Base-by-base conservation (phyloP, 164 flowering plant species). In the Vitis rupestris region DNA sequence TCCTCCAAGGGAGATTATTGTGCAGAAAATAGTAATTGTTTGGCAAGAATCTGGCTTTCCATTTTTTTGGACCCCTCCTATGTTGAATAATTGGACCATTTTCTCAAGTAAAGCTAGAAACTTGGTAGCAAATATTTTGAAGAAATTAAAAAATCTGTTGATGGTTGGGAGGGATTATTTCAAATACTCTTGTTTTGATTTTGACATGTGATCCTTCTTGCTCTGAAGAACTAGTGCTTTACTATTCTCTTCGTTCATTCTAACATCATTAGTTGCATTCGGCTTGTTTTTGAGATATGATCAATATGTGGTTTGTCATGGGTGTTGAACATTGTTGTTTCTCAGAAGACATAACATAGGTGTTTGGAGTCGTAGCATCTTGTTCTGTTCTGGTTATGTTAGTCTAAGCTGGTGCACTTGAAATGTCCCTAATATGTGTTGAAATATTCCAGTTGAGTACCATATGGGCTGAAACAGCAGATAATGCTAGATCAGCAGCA, bases 381-480 rank as follows among this genome's bases (percentile, higher is more conserved):
- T 50, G 17, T 65, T 50, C 50, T 53, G 17, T 56, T 56, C 53
- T 48, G 4, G 29, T 56, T 57, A 3, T 44, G 3, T 57, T 23
- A 37, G 13, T 29, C 59, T 54, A 16, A 59, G 59, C 56, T 54
- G 27, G 61, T 19, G 16, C 27, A 23, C 37, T 72, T 48, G 47
- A 37, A 23, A 23, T 23, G 27, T 23, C 7, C 7, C 44, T 37
- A 37, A 37, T 37, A 3, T 37, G 44, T 51, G 23, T 27, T 70
- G 30, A 50, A 59, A 51, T 64, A 14, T 80, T 79, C 50, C 85
- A 94, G 99, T 73, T 94, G 80, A 91, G 99, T 81, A 92, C 99
- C 8, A 94, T 92, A 73, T 94, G 96, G 98, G 95, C 99, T 52
- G 93, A 90, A 77, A 86, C 95, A 13, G 91, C 96, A 27, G 94